These are phyloP conservation scores for Ophiosphaerella herpotricha DNA, from an alignment of 2,329 filamentous ascomycete species.

Conservation along the genomic window DNA sequence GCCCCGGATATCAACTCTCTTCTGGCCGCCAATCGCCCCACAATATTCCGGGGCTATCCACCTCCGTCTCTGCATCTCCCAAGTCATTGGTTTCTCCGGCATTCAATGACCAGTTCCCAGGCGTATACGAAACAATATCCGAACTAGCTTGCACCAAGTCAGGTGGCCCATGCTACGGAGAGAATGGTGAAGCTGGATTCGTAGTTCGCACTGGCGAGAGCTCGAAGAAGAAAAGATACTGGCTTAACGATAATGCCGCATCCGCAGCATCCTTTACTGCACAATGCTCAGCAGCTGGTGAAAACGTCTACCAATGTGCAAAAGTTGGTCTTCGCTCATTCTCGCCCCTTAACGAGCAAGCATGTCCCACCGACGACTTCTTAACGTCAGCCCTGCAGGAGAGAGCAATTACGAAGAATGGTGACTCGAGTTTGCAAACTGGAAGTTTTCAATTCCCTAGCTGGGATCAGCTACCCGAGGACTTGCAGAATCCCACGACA, in stretches of 20 bases:
- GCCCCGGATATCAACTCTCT: slow-evolving; percentile 15
- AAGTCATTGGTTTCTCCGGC: slow-evolving; percentile 18
- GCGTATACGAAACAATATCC: slow-evolving; percentile 20
- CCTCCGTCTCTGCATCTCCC: slow-evolving; percentile 18
- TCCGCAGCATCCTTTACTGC: slow-evolving; percentile 4
- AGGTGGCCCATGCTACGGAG: slow-evolving; percentile 27
- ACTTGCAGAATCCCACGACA: slow-evolving; percentile 29
- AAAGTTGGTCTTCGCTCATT: slow-evolving; percentile 9
- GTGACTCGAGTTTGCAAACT: slow-evolving; percentile 4
- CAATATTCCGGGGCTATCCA: slow-evolving; percentile 19
- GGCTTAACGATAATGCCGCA: slow-evolving; percentile 8
- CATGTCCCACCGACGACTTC: slow-evolving; percentile 11
- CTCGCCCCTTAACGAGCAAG: slow-evolving; percentile 13
- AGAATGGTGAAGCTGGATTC: slow-evolving; percentile 28
- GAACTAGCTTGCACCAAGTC: slow-evolving; percentile 22
- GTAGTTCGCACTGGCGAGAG: slow-evolving; percentile 2
- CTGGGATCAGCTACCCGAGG: slow-evolving; percentile 33
- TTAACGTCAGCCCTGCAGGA: slow-evolving; percentile 2
- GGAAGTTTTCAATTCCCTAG: slow-evolving; percentile 29
- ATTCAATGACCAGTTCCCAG: slow-evolving; percentile 9
- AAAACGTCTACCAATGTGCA: slow-evolving; percentile 4
- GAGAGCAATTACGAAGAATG: slow-evolving; percentile 2
- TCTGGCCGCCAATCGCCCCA: slow-evolving; percentile 20
- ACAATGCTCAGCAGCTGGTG: not conserved
- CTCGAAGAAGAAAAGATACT: slow-evolving; percentile 11